Evolutionary conservation across 2,329 filamentous ascomycete species (phyloP).

Genomic region (Alternaria angustiovoidea): DNA sequence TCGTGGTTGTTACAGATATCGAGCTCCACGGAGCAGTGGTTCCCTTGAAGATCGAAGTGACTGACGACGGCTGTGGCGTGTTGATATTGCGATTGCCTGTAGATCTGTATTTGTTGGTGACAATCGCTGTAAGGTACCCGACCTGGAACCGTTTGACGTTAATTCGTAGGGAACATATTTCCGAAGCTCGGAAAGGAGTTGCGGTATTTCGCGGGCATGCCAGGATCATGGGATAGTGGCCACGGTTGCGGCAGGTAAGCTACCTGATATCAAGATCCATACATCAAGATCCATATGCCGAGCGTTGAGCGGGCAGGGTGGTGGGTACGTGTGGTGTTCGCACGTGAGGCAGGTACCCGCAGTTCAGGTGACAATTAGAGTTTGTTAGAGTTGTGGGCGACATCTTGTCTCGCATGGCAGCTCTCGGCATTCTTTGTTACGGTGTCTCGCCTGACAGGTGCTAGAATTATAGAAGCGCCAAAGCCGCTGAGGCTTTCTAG

Average conservation of each 20-base stretch:
- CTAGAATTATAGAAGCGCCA: conserved; percentile 7
- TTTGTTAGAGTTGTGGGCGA: background rate
- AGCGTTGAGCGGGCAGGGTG: background rate
- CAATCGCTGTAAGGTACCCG: conserved; percentile 15
- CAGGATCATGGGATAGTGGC: background rate
- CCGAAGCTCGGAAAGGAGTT: background rate
- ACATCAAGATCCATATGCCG: background rate
- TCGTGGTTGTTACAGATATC: background rate
- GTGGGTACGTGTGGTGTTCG: conserved; percentile 7
- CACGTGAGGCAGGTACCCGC: conserved; percentile 12
- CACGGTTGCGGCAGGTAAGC: background rate
- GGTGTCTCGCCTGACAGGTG: background rate
- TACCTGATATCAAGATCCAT: background rate
- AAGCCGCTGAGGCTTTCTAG: conserved; percentile 8
- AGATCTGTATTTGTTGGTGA: conserved; percentile 6
- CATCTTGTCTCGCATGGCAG: conserved; percentile 3
- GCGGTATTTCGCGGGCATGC: background rate
- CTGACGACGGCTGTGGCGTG: conserved; percentile 8
- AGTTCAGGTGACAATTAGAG: background rate
- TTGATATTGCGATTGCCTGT: conserved; percentile 2
- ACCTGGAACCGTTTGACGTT: background rate
- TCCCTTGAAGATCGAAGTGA: background rate
- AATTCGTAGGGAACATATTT: conserved; percentile 7
- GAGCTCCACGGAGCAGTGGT: background rate
- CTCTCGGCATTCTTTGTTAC: background rate